These are phyloP conservation scores for Jimgerdemannia flammicorona DNA, from an alignment of 192 early-diverging fungal species.

Conservation along the genomic window DNA sequence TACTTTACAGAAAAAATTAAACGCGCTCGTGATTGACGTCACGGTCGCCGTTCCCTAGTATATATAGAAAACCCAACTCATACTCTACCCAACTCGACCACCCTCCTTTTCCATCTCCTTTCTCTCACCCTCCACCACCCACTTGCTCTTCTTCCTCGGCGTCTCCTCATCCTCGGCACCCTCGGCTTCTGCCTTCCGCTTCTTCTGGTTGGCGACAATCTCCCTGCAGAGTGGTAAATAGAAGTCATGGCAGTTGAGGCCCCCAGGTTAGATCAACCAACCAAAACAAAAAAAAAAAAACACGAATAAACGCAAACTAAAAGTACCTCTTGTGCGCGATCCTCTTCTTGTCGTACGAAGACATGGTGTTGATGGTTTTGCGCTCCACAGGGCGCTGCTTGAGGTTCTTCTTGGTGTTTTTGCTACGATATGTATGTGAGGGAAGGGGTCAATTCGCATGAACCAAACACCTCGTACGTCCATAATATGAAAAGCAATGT, in stretches of 20 bases:
- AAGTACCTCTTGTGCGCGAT: constrained; percentile 59
- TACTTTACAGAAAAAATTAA: too few species aligned
- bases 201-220: constrained; percentile 36
- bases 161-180: not conserved
- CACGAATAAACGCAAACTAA: not conserved
- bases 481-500: too few species aligned
- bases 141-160: constrained; percentile 6
- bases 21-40: too few species aligned
- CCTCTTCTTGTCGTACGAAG: constrained; percentile 70
- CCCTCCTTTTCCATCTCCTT: not conserved
- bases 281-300: constrained; percentile 12
- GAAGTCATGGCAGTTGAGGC: not conserved
- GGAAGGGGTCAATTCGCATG: not conserved
- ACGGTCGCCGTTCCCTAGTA: too few species aligned
- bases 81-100: constrained; percentile 3
- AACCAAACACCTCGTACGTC: not conserved
- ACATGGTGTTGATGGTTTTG: constrained; percentile 70
- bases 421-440: constrained; percentile 22
- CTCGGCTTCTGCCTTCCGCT: constrained; percentile 17
- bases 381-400: constrained; percentile 72
- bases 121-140: not conserved
- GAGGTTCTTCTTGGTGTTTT: constrained; percentile 64
- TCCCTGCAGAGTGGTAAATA: constrained; percentile 14
- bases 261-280: not conserved
- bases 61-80: constrained; percentile 1